These are phyloP conservation scores for Eleusine indica DNA, from an alignment of 176 grass and related monocot genomes.

Conservation along the genomic window DNA sequence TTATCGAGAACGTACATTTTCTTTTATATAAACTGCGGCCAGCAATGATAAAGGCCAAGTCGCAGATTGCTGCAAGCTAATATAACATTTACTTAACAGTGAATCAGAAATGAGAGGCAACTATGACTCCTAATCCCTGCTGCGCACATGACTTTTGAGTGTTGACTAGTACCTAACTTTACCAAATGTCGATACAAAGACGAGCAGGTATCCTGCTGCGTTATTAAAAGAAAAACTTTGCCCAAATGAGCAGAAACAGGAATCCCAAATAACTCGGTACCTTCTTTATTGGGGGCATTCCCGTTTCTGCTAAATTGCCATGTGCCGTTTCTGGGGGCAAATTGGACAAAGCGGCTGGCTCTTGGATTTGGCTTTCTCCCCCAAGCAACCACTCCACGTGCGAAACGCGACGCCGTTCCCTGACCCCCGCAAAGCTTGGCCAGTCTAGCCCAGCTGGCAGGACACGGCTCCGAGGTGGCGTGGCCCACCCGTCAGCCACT, in stretches of 20 bases:
- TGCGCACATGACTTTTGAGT: background rate
- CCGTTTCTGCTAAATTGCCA: background rate
- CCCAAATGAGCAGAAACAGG: background rate
- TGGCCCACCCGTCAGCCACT: slow-evolving; percentile 29
- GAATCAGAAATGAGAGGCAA: background rate
- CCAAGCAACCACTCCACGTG: slow-evolving; percentile 16
- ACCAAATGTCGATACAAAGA: background rate
- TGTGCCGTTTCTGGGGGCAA: background rate
- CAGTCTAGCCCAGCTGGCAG: slow-evolving; percentile 36
- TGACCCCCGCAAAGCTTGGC: background rate
- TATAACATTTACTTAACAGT: background rate
- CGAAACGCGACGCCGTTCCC: background rate
- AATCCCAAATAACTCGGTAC: background rate
- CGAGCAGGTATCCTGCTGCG: background rate
- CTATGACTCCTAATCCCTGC: background rate
- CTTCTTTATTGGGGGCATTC: background rate
- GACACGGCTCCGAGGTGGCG: background rate
- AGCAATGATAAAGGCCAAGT: background rate
- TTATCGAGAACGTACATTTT: background rate
- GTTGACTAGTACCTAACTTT: background rate
- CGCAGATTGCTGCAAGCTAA: background rate
- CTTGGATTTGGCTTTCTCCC: background rate
- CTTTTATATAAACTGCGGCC: background rate
- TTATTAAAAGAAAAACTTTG: background rate
- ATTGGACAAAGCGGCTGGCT: background rate